Percentiles rank a stretch among this genome's conserved stretches.
Evolutionary conservation across 2,329 filamentous ascomycete genomes (phyloP).

Genomic region (Beauveria brongniartii): DNA sequence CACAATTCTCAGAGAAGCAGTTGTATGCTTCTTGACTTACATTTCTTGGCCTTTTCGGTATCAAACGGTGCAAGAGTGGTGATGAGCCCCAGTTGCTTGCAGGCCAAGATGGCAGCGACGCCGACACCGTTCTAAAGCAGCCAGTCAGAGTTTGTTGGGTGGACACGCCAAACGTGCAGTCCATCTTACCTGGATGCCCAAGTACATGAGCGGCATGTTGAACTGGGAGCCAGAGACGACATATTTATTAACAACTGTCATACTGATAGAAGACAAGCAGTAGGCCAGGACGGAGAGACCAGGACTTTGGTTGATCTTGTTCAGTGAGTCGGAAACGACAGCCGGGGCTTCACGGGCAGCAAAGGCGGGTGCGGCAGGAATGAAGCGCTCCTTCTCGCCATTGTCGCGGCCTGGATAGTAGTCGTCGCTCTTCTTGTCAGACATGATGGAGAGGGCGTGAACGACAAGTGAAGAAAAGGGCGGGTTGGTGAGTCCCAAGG

Average conservation of each 20-base stretch:
- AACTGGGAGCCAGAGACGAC: constrained; percentile 77
- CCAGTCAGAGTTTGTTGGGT: constrained; percentile 10
- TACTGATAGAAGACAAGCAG: constrained; percentile 82
- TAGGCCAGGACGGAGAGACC: constrained; percentile 69
- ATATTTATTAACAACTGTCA: constrained; percentile 98
- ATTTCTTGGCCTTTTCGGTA: constrained; percentile 76
- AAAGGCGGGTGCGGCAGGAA: constrained; percentile 5
- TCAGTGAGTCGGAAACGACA: constrained; percentile 7
- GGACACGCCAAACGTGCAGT: background rate
- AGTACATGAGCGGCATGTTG: constrained; percentile 87
- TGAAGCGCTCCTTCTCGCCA: constrained; percentile 13
- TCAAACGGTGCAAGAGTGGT: constrained; percentile 73
- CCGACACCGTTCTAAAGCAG: constrained; percentile 67
- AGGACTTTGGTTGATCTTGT: constrained; percentile 10
- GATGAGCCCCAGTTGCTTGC: constrained; percentile 70
- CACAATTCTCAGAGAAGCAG: background rate
- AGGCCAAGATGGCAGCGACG: constrained; percentile 67
- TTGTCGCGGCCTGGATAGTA: constrained; percentile 7
- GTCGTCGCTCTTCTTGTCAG: constrained; percentile 12
- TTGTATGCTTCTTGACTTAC: constrained; percentile 39
- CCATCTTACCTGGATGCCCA: constrained; percentile 69
- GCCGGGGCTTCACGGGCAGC: constrained; percentile 3
- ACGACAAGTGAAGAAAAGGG: background rate
- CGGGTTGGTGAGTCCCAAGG: background rate
- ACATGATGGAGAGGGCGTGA: constrained; percentile 4